These are phyloP conservation scores for Cunninghamia lanceolata DNA, from an alignment of 75 land plant species.

Conservation along the genomic window DNA sequence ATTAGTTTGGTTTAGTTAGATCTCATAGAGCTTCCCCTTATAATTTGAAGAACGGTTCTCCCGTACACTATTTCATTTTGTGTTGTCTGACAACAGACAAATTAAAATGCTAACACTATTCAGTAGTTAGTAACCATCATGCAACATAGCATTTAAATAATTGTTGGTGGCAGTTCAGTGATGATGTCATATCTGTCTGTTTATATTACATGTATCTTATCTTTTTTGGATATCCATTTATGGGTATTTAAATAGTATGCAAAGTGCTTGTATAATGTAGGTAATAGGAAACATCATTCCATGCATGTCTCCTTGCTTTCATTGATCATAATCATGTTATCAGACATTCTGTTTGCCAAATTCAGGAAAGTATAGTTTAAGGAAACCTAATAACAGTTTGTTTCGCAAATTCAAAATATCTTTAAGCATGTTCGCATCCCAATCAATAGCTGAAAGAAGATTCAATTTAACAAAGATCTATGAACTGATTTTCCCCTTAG, in stretches of 20 bases:
- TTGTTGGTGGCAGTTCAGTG: not conserved
- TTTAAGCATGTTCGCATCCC: not conserved
- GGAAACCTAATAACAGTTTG: not conserved
- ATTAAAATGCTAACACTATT: too few relatives aligned
- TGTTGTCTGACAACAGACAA: too few relatives aligned
- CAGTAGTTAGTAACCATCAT: not conserved
- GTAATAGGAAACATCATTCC: not conserved
- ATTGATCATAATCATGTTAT: not conserved
- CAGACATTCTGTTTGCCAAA: not conserved
- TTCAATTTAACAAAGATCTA: not conserved
- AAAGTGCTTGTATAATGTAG: not conserved
- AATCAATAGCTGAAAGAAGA: not conserved
- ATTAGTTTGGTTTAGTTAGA: too few relatives aligned
- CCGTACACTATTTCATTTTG: too few relatives aligned
- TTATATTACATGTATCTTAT: not conserved
- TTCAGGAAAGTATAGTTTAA: not conserved
- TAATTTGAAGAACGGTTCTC: too few relatives aligned
- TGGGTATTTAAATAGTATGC: not conserved
- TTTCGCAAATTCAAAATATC: not conserved
- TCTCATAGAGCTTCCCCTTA: too few relatives aligned
- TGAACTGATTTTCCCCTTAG: not conserved
- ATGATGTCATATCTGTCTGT: not conserved
- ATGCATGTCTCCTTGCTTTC: not conserved
- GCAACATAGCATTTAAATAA: not conserved
- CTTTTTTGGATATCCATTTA: not conserved